Evolutionary conservation across 768 basidiomycete species (phyloP).

Genomic region (Russula virescens): DNA sequence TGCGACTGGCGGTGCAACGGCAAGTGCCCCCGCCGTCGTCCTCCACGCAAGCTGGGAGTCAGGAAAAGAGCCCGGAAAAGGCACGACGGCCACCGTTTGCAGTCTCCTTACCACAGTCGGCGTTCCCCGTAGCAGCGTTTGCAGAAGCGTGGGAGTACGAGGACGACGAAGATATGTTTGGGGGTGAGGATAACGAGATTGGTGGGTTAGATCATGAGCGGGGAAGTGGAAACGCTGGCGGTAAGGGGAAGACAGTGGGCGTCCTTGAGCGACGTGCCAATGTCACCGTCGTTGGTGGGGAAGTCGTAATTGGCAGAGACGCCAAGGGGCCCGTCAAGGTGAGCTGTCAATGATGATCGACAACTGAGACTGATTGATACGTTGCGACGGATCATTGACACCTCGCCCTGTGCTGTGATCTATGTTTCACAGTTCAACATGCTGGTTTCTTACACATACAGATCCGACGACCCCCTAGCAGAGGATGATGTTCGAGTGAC

Average conservation of each 20-base stretch:
- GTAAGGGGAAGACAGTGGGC: slow-evolving; percentile 56
- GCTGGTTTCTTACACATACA: slow-evolving; percentile 90
- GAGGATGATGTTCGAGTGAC: slow-evolving; percentile 44
- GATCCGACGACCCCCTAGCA: slow-evolving; percentile 76
- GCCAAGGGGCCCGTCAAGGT: slow-evolving; percentile 78
- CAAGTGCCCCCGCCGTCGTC: slow-evolving; percentile 33
- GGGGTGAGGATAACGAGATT: slow-evolving; percentile 40
- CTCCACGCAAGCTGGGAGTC: slow-evolving; percentile 35
- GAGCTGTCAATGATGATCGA: slow-evolving; percentile 25
- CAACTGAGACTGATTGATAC: background rate
- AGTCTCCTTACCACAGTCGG: slow-evolving; percentile 67
- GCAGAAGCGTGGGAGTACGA: slow-evolving; percentile 99
- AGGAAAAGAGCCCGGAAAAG: slow-evolving; percentile 52
- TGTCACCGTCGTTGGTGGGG: slow-evolving; percentile 81
- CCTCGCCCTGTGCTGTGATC: background rate
- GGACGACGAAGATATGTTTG: slow-evolving; percentile 84
- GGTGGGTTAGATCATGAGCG: slow-evolving; percentile 35
- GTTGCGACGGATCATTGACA: slow-evolving; percentile 1
- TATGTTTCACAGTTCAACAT: slow-evolving; percentile 72
- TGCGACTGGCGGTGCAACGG: slow-evolving; percentile 77
- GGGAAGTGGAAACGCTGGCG: slow-evolving; percentile 38
- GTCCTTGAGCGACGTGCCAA: slow-evolving; percentile 89
- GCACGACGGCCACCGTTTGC: slow-evolving; percentile 69
- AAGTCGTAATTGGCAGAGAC: slow-evolving; percentile 79
- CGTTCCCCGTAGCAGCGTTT: slow-evolving; percentile 83